Percentiles rank a stretch among this genome's conserved stretches.
Evolutionary conservation across 345 rosid genomes (phyloP).

Genomic region (Populus ilicifolia): DNA sequence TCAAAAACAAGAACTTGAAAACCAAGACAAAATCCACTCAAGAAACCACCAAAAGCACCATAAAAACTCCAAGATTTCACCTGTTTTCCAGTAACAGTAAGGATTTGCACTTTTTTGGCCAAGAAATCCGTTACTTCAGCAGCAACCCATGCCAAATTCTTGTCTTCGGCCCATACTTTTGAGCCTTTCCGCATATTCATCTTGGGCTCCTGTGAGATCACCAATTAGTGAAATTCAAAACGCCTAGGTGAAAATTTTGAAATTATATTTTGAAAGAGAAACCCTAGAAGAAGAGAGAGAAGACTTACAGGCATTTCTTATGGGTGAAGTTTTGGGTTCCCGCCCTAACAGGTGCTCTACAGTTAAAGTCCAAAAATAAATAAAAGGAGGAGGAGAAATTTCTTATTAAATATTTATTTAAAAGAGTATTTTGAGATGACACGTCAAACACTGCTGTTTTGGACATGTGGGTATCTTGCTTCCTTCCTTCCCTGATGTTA

Average conservation of each 20-base stretch:
- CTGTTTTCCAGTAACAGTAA: conserved; percentile 57
- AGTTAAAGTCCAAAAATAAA: not conserved
- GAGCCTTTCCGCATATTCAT: conserved; percentile 64
- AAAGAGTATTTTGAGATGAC: conserved; percentile 34
- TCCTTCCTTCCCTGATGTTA: not conserved
- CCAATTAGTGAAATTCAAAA: not conserved
- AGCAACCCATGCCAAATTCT: conserved; percentile 73
- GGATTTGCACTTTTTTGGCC: conserved; percentile 52
- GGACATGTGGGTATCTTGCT: not conserved
- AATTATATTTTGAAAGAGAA: conserved; percentile 12
- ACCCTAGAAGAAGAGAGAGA: conserved; percentile 18
- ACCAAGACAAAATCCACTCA: not conserved
- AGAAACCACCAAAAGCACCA: not conserved
- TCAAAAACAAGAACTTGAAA: not conserved
- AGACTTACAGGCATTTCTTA: conserved; percentile 6
- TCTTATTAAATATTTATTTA: not conserved
- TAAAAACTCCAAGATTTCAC: conserved; percentile 20
- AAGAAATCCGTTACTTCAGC: conserved; percentile 55
- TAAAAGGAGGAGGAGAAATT: conserved; percentile 24
- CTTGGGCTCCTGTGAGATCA: conserved; percentile 24
- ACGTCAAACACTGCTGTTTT: not conserved
- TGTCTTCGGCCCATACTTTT: conserved; percentile 86
- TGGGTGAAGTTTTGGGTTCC: conserved; percentile 36
- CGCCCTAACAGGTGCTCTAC: conserved; percentile 45
- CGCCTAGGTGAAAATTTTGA: not conserved